Conservation (phyloP, 345 rosid genomes). For the Citrus sp. region DNA sequence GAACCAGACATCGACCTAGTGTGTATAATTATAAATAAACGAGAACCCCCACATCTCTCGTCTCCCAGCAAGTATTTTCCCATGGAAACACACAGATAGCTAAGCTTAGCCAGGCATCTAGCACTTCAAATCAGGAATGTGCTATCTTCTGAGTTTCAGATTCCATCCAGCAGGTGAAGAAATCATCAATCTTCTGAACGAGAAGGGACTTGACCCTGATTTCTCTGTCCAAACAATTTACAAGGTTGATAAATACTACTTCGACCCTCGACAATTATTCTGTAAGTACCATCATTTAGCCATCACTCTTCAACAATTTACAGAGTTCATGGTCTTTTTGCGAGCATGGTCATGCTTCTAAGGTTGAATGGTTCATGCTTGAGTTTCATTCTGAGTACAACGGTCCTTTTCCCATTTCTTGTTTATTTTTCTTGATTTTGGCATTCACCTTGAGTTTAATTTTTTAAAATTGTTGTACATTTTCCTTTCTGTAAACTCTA, state of each 20-base stretch:
- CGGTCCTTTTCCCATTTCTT: too few species aligned
- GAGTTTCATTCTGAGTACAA: conserved; percentile 1
- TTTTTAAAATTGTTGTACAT: background rate
- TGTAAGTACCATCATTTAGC: conserved; percentile 16
- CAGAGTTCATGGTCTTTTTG: too few species aligned
- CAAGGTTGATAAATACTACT: conserved; percentile 11
- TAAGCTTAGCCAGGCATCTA: too few species aligned
- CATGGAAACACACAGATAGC: too few species aligned
- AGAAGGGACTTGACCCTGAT: conserved; percentile 17
- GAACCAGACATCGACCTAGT: too few species aligned
- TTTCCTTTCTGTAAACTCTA: background rate
- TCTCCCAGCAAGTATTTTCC: too few species aligned
- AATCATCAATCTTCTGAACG: conserved; percentile 7
- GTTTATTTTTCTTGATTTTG: background rate
- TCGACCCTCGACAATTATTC: conserved; percentile 26
- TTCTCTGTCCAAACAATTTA: background rate
- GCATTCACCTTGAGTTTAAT: background rate
- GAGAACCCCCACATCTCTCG: too few species aligned
- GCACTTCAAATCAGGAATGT: background rate
- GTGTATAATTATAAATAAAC: too few species aligned
- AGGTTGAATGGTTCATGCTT: too few species aligned
- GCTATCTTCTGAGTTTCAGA: conserved; percentile 12
- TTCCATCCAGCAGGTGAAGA: conserved; percentile 26
- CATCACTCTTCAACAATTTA: background rate
- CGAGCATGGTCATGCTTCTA: too few species aligned